Conservation (phyloP, 2,329 filamentous ascomycete species). For the Diplodia sapinea region DNA sequence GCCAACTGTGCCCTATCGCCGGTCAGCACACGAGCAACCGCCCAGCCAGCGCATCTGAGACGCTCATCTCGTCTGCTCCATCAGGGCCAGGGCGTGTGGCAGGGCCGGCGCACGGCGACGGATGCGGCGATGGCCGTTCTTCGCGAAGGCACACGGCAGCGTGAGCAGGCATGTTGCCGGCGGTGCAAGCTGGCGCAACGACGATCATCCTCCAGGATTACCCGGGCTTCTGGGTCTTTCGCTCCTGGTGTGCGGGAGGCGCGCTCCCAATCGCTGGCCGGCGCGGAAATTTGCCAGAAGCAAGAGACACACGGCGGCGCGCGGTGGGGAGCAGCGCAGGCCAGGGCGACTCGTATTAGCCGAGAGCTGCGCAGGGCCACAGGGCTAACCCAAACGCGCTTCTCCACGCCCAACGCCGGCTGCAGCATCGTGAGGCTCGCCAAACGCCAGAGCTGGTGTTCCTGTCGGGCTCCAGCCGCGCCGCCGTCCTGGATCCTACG, state of each 20-base stretch:
- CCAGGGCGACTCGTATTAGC: constrained; percentile 18
- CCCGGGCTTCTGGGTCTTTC: constrained; percentile 21
- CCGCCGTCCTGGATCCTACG: background rate
- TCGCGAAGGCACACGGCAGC: constrained; percentile 17
- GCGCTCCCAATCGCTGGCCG: constrained; percentile 1
- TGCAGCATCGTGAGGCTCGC: constrained; percentile 13
- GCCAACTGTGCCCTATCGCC: background rate
- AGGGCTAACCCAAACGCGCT: constrained; percentile 13
- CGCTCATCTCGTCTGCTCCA: constrained; percentile 19
- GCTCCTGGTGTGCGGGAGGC: constrained; percentile 14
- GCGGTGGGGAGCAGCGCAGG: constrained; percentile 4
- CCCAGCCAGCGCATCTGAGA: background rate
- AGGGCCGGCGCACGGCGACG: constrained; percentile 9
- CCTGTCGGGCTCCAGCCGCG: background rate
- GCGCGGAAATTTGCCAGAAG: constrained; percentile 28
- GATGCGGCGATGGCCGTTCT: constrained; percentile 17
- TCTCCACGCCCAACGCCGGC: constrained; percentile 20
- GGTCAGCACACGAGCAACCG: background rate
- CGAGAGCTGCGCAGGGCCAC: constrained; percentile 6
- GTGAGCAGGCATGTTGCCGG: constrained; percentile 10
- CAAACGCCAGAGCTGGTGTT: constrained; percentile 1
- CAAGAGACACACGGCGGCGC: constrained; percentile 13
- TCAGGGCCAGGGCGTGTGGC: background rate
- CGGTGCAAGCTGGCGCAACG: constrained; percentile 15
- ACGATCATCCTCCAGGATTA: constrained; percentile 29